Percentiles rank a stretch among this genome's conserved stretches.
These are phyloP conservation scores for Clathrospora elynae DNA, from an alignment of 2,329 filamentous ascomycete genomes.

Conservation along the genomic window DNA sequence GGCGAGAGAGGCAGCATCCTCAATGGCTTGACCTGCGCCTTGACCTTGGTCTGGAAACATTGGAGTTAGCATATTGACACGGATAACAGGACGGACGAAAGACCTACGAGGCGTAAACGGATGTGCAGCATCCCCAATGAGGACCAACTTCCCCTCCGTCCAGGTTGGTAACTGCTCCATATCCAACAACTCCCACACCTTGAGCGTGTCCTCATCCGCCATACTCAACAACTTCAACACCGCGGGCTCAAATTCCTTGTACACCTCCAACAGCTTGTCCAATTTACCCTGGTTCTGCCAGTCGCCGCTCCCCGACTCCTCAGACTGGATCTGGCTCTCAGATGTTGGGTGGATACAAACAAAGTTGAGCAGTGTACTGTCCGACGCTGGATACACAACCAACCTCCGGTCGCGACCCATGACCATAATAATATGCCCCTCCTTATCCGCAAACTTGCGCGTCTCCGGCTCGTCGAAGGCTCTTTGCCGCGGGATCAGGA, in stretches of 20 bases:
- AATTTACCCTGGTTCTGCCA: slow-evolving; percentile 49
- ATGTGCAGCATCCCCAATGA: slow-evolving; percentile 71
- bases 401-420: slow-evolving; percentile 52
- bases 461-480: slow-evolving; percentile 50
- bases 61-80: slow-evolving; percentile 6
- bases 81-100: background rate
- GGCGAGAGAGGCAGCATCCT: slow-evolving; percentile 66
- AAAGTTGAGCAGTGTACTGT: slow-evolving; percentile 56
- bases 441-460: slow-evolving; percentile 44
- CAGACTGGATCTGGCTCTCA: slow-evolving; percentile 29
- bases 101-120: slow-evolving; percentile 65
- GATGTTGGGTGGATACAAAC: slow-evolving; percentile 50
- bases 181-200: slow-evolving; percentile 54
- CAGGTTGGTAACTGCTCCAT: slow-evolving; percentile 64
- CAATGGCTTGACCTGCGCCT: slow-evolving; percentile 68
- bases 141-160: slow-evolving; percentile 58
- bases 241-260: slow-evolving; percentile 45
- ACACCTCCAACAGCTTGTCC: slow-evolving; percentile 49
- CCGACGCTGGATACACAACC: slow-evolving; percentile 55
- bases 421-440: slow-evolving; percentile 53
- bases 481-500: slow-evolving; percentile 57
- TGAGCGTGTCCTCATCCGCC: slow-evolving; percentile 46
- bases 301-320: slow-evolving; percentile 22
- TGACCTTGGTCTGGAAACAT: slow-evolving; percentile 58
- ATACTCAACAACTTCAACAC: slow-evolving; percentile 47